Conservation (phyloP, 371 early-diverging fungal species). For the Haplosporangium sp. region DNA sequence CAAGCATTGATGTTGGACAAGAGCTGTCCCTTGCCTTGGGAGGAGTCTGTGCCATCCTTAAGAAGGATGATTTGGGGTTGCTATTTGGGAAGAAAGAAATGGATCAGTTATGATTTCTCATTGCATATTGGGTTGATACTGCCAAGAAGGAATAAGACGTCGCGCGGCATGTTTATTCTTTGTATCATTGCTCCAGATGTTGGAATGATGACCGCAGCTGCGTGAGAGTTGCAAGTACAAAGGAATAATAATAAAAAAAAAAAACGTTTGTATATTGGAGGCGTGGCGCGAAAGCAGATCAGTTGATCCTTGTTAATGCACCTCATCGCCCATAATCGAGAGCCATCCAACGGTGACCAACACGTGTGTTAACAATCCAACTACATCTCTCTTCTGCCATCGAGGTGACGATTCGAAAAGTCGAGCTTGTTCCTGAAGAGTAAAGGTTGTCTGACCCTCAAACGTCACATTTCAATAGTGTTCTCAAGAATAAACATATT, state of each 20-base stretch:
- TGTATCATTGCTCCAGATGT: background rate
- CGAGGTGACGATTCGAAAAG: background rate
- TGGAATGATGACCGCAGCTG: background rate
- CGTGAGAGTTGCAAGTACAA: too few relatives aligned
- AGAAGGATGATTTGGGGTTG: constrained; percentile 99
- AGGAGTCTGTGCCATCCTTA: constrained; percentile 99
- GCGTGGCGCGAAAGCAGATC: constrained; percentile 1
- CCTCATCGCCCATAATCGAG: background rate
- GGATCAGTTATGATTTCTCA: background rate
- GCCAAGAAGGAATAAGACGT: background rate
- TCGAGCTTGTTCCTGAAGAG: background rate
- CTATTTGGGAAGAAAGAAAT: constrained; percentile 56
- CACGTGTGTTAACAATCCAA: background rate
- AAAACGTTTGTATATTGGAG: background rate
- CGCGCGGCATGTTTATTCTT: background rate
- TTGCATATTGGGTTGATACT: background rate
- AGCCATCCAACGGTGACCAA: background rate
- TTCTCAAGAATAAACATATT: background rate
- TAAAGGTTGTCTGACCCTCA: constrained; percentile 1
- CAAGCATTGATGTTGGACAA: constrained; percentile 99
- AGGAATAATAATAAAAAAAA: too few relatives aligned
- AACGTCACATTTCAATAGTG: constrained; percentile 9
- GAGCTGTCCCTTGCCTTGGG: constrained; percentile 98
- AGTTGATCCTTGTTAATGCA: constrained; percentile 2
- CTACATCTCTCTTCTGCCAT: background rate